Percentiles rank a stretch among this genome's conserved stretches.
These are phyloP conservation scores for Candida tropicalis DNA, from an alignment of 1,139 yeast species.

Conservation along the genomic window DNA sequence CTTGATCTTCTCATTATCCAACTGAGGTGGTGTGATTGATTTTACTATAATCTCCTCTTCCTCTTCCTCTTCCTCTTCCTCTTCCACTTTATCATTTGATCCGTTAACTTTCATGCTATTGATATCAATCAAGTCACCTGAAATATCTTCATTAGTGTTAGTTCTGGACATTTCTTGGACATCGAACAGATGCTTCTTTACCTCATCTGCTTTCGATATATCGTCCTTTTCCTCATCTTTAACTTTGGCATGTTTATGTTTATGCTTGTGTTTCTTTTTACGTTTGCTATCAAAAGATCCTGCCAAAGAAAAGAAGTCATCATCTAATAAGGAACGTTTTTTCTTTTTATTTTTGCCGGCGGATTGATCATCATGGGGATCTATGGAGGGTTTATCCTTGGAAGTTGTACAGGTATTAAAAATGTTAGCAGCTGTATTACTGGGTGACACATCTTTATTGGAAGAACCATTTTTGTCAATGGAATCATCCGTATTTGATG, in stretches of 20 bases:
- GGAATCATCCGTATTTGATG: background rate
- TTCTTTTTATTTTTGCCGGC: conserved; percentile 7
- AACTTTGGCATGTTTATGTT: conserved; percentile 8
- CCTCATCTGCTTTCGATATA: background rate
- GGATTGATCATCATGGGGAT: background rate
- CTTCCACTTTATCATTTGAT: background rate
- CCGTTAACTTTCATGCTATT: background rate
- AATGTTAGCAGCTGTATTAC: no score
- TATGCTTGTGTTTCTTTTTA: conserved; percentile 25
- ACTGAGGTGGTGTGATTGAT: conserved; percentile 16
- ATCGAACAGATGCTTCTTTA: background rate
- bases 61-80: conserved; percentile 1
- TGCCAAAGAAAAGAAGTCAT: conserved; percentile 35
- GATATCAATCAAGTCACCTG: background rate
- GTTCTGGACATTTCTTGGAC: background rate
- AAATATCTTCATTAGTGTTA: background rate
- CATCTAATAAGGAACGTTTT: conserved; percentile 19
- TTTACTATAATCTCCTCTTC: background rate
- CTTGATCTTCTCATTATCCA: conserved; percentile 16
- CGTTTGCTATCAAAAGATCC: conserved; percentile 18
- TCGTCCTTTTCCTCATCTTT: no score
- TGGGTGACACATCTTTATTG: no score
- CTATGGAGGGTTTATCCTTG: background rate
- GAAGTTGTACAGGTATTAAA: background rate
- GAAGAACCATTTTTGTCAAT: background rate